Evolutionary conservation across 306 rosid species (phyloP).

Genomic region (Dryas alaskensis): DNA sequence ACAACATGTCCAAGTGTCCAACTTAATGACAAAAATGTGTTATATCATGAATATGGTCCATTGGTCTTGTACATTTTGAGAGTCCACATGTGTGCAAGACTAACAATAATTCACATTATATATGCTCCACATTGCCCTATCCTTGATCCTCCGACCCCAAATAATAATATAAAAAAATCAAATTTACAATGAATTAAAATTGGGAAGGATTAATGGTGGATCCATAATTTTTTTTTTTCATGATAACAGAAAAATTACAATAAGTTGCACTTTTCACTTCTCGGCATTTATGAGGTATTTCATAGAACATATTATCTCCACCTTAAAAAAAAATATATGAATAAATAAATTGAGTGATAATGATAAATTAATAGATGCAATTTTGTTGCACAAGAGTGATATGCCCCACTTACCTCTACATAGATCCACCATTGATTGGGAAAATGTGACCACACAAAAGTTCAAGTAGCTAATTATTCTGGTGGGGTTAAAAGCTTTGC

Average conservation of each 20-base stretch:
- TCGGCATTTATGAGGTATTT: no score
- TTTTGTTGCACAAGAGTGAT: no score
- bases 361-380: no score
- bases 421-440: background rate
- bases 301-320: no score
- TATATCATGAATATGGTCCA: background rate
- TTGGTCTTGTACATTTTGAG: background rate
- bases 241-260: no score
- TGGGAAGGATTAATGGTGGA: no score
- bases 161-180: background rate
- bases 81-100: slow-evolving; percentile 13
- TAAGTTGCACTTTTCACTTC: no score
- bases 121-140: slow-evolving; percentile 5
- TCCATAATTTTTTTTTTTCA: no score
- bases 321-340: no score
- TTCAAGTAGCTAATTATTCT: background rate
- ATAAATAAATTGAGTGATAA: no score
- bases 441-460: background rate
- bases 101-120: slow-evolving; percentile 4
- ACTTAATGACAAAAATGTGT: slow-evolving; percentile 32
- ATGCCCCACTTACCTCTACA: no score
- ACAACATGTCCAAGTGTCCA: slow-evolving; percentile 18
- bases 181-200: no score
- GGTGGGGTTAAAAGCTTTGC: background rate
- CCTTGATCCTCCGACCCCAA: background rate